Percentiles rank a stretch among this genome's conserved stretches.
Evolutionary conservation across 164 flowering plant species (phyloP).

Genomic region (Brasenia schreberi): DNA sequence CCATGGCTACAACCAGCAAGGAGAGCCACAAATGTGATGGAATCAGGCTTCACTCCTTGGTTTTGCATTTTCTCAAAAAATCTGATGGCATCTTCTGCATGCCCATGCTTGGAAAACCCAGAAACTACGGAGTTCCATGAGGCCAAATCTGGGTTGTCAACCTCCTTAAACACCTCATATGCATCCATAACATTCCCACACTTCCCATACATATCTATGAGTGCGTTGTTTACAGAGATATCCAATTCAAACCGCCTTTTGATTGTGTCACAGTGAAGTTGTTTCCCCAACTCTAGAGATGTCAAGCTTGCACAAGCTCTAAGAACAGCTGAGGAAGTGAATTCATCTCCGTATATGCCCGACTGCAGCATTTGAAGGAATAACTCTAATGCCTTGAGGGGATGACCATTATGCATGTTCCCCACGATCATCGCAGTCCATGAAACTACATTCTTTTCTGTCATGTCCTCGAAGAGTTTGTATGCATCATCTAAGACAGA

Average conservation of each 20-base stretch:
- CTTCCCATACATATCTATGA: conserved; percentile 44
- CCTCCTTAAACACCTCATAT: conserved; percentile 21
- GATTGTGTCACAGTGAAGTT: conserved; percentile 35
- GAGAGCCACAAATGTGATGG: conserved; percentile 29
- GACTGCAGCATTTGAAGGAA: conserved; percentile 27
- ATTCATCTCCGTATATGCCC: conserved; percentile 30
- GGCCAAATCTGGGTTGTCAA: conserved; percentile 33
- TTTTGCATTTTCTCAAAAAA: conserved; percentile 25
- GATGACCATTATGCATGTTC: conserved; percentile 14
- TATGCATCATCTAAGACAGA: conserved; percentile 30
- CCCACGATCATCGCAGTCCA: conserved; percentile 49
- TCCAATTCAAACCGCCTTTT: conserved; percentile 30
- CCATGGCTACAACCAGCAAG: conserved; percentile 21
- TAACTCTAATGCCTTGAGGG: conserved; percentile 23
- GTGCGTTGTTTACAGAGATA: conserved; percentile 41
- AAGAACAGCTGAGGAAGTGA: conserved; percentile 31
- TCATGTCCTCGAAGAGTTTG: conserved; percentile 24
- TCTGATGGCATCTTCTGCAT: conserved; percentile 20
- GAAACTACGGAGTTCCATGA: conserved; percentile 52
- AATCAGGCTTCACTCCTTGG: conserved; percentile 33
- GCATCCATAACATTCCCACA: conserved; percentile 21
- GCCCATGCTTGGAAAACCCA: conserved; percentile 33
- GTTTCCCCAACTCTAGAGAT: conserved; percentile 27
- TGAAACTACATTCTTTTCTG: conserved; percentile 29
- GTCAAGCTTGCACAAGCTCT: conserved; percentile 23